phyloP scores from a whole-genome alignment of 108 stramenopile genomes.

The Mediolabrus comicus region DNA sequence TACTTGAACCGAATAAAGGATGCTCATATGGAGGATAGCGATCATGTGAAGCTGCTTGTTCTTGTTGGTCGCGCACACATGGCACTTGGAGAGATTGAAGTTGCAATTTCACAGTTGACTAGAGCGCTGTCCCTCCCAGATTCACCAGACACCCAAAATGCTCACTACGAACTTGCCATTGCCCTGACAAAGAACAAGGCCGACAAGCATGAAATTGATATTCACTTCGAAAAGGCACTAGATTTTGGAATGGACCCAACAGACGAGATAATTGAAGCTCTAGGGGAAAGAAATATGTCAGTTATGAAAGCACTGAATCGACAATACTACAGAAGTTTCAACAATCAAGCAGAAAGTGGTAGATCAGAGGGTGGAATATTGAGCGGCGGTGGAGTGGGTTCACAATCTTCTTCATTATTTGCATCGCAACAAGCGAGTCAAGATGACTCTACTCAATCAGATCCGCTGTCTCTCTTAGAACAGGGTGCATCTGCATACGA shows the following conservation, averaged over 20 bases:
- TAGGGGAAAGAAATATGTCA: conserved; percentile 44
- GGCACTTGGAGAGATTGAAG: conserved; percentile 30
- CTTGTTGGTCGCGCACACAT: conserved; percentile 25
- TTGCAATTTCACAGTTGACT: conserved; percentile 34
- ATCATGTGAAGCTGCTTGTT: conserved; percentile 30
- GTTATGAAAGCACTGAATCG: conserved; percentile 40
- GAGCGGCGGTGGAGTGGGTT: conserved; percentile 40
- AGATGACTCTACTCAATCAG: conserved; percentile 24
- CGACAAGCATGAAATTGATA: conserved; percentile 37
- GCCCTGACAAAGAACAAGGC: conserved; percentile 16
- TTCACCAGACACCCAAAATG: conserved; percentile 20
- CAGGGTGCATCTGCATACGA: conserved; percentile 50
- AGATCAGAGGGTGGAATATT: conserved; percentile 33
- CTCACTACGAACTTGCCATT: conserved; percentile 46
- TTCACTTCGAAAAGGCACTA: conserved; percentile 41
- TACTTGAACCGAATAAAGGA: conserved; percentile 32
- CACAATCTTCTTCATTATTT: conserved; percentile 35
- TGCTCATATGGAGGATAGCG: conserved; percentile 30
- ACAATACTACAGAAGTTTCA: conserved; percentile 27
- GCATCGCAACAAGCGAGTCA: conserved; percentile 22
- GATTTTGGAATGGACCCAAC: conserved; percentile 45
- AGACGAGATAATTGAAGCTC: conserved; percentile 35
- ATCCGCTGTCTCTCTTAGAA: conserved; percentile 34
- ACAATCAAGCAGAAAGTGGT: neutral
- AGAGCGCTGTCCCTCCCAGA: conserved; percentile 38